Conservation (phyloP, 345 rosid species). For the Sisymbrium altissimum region DNA sequence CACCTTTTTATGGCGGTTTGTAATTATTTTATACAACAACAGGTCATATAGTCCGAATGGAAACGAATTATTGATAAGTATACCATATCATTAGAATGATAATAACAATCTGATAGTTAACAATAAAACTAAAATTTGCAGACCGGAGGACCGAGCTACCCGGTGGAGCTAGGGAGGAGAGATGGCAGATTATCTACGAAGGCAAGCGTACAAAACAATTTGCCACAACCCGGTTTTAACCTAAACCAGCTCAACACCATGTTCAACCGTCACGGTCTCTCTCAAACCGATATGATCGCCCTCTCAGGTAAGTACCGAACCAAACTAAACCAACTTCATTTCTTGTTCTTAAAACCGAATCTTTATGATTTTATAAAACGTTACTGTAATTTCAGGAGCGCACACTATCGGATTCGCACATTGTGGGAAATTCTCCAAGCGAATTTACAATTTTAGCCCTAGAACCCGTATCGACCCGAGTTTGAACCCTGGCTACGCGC, state of each 20-base stretch:
- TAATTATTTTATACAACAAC: background rate
- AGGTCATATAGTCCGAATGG: background rate
- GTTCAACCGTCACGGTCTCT: conserved; percentile 56
- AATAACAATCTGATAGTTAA: background rate
- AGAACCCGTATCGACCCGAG: conserved; percentile 53
- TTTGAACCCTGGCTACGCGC: conserved; percentile 48
- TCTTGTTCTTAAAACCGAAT: background rate
- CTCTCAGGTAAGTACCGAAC: conserved; percentile 57
- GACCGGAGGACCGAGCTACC: conserved; percentile 81
- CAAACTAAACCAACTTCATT: background rate
- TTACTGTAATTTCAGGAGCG: conserved; percentile 43
- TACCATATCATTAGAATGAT: background rate
- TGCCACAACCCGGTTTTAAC: conserved; percentile 59
- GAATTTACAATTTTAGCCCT: conserved; percentile 69
- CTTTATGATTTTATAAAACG: background rate
- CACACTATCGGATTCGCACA: conserved; percentile 83
- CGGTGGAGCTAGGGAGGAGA: conserved; percentile 74
- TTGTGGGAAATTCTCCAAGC: conserved; percentile 53
- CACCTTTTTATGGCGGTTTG: conserved; percentile 8
- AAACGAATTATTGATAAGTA: background rate
- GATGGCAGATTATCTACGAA: conserved; percentile 71
- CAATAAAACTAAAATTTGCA: conserved; percentile 30
- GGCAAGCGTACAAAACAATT: conserved; percentile 53
- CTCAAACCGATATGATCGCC: conserved; percentile 82
- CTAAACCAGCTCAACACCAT: conserved; percentile 64